phyloP scores from a whole-genome alignment of 306 rosid species.

The Pachyrhizus erosus region DNA sequence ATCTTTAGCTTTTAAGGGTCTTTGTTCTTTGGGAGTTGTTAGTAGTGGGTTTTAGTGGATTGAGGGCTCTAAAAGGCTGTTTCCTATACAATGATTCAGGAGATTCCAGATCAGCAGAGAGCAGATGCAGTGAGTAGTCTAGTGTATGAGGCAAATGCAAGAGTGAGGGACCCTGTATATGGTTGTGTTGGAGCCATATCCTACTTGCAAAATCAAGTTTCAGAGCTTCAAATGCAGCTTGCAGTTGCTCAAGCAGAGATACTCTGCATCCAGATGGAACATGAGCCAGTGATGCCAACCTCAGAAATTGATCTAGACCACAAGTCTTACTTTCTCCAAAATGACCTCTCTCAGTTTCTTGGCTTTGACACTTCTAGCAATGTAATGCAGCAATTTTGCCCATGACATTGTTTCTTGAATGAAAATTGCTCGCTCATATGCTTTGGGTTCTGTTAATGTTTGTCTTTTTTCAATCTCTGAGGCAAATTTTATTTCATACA shows the following conservation, averaged over 20 bases:
- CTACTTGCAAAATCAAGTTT: conserved; percentile 77
- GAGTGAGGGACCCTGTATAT: conserved; percentile 88
- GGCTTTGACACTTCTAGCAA: conserved; percentile 58
- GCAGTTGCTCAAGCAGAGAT: conserved; percentile 95
- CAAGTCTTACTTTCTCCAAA: conserved; percentile 51
- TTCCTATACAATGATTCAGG: conserved; percentile 52
- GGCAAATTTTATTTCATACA: no score
- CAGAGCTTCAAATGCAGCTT: conserved; percentile 93
- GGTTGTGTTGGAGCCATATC: conserved; percentile 94
- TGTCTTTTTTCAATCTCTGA: not conserved
- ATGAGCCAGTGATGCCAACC: conserved; percentile 53
- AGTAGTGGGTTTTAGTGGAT: not conserved
- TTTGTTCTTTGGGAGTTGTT: not conserved
- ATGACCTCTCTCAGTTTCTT: conserved; percentile 58
- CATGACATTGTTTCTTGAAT: conserved; percentile 78
- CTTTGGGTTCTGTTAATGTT: not conserved
- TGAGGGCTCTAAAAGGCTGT: not conserved
- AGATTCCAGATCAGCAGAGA: conserved; percentile 76
- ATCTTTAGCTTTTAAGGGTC: not conserved
- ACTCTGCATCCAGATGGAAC: conserved; percentile 83
- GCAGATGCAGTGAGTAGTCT: conserved; percentile 93
- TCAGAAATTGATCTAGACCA: conserved; percentile 43
- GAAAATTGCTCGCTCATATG: conserved; percentile 29
- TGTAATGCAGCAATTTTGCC: conserved; percentile 62
- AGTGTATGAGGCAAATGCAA: conserved; percentile 95